phyloP scores from a whole-genome alignment of 2,329 filamentous ascomycete genomes.

The Fusarium mangiferae region DNA sequence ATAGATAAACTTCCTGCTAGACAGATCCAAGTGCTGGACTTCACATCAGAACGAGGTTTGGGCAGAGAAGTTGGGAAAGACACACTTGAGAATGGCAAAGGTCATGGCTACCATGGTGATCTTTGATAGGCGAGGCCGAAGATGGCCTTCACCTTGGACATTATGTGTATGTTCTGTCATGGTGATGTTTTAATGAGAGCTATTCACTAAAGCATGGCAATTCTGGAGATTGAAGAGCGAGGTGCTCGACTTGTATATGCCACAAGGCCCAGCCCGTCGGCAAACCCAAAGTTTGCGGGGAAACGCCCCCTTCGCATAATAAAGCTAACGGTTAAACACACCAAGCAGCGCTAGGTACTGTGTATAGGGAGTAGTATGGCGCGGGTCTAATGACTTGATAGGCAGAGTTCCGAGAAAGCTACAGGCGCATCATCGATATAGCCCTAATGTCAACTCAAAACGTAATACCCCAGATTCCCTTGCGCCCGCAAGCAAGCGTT shows the following conservation, averaged over 20 bases:
- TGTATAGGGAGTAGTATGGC: not conserved
- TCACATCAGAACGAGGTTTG: not conserved
- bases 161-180: conserved; percentile 8
- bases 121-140: conserved; percentile 52
- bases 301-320: not conserved
- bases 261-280: not conserved
- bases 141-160: conserved; percentile 41
- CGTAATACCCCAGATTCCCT: conserved; percentile 17
- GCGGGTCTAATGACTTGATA: not conserved
- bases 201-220: not conserved
- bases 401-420: not conserved
- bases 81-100: conserved; percentile 55
- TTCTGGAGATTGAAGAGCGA: not conserved
- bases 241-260: conserved; percentile 6
- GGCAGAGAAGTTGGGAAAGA: not conserved
- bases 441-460: not conserved
- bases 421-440: not conserved
- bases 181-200: not conserved
- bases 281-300: not conserved
- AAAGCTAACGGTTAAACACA: not conserved
- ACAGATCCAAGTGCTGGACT: conserved; percentile 45
- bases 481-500: conserved; percentile 13
- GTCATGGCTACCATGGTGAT: conserved; percentile 56
- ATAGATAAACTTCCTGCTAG: conserved; percentile 55
- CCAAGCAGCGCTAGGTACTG: not conserved